Percentiles rank a stretch among this genome's conserved stretches.
Conservation (phyloP, 257 asterid species). For the Solanum tarapatanum region DNA sequence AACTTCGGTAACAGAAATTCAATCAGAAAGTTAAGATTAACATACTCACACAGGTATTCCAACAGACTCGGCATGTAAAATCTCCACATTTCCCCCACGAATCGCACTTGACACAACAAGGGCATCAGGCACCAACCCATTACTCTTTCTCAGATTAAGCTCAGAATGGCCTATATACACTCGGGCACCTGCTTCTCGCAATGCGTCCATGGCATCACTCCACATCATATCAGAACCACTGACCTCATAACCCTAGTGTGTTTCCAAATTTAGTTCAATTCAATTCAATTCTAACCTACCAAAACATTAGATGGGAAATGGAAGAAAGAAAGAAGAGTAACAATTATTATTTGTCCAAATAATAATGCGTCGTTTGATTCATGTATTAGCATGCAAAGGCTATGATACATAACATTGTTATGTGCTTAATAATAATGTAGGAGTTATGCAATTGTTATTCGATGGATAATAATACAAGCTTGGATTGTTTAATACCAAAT, state of each 20-base stretch:
- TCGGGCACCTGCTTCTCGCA: slow-evolving; percentile 18
- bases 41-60: slow-evolving; percentile 19
- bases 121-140: slow-evolving; percentile 11
- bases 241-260: slow-evolving; percentile 18
- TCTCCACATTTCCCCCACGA: slow-evolving; percentile 18
- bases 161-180: slow-evolving; percentile 24
- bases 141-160: slow-evolving; percentile 9
- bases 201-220: slow-evolving; percentile 21
- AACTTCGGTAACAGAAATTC: not conserved
- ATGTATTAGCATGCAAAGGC: not conserved
- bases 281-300: not conserved
- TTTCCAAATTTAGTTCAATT: not conserved
- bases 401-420: not conserved
- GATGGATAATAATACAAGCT: not conserved
- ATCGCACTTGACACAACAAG: slow-evolving; percentile 31
- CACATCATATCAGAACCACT: slow-evolving; percentile 32
- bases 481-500: not conserved
- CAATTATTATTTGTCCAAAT: not conserved
- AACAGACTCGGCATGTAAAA: slow-evolving; percentile 16
- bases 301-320: not conserved
- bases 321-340: not conserved
- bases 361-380: not conserved
- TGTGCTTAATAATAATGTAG: not conserved
- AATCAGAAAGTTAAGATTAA: not conserved
- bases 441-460: not conserved